Percentiles rank a stretch among this genome's conserved stretches.
phyloP scores from a whole-genome alignment of 345 rosid species.

The Melastoma malabathricum region DNA sequence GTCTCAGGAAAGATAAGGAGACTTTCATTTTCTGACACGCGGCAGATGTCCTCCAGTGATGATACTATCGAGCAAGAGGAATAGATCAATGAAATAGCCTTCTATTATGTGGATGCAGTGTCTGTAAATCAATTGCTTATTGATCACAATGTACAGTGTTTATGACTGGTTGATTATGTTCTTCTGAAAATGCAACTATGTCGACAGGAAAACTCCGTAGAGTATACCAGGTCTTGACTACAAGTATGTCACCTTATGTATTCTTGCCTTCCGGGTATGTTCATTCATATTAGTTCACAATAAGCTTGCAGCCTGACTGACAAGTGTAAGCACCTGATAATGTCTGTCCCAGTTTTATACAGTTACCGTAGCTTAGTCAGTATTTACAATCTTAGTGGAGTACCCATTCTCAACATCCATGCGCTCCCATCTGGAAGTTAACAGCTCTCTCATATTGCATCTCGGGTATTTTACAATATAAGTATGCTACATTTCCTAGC shows the following conservation, averaged over 20 bases:
- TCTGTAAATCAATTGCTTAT: slow-evolving; percentile 48
- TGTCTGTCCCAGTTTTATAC: no score
- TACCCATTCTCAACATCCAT: no score
- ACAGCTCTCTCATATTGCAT: no score
- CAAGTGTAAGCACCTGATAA: no score
- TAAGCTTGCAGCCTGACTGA: no score
- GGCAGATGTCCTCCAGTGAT: slow-evolving; percentile 67
- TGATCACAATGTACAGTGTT: slow-evolving; percentile 45
- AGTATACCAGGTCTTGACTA: slow-evolving; percentile 18
- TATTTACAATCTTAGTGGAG: no score
- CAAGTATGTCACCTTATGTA: slow-evolving; percentile 21
- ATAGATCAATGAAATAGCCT: slow-evolving; percentile 18
- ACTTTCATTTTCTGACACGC: slow-evolving; percentile 57
- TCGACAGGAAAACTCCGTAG: slow-evolving; percentile 15
- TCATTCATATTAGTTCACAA: no score
- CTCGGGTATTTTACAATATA: no score
- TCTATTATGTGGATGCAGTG: slow-evolving; percentile 14
- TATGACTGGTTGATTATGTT: slow-evolving; percentile 22
- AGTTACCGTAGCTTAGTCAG: no score
- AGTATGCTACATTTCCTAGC: no score
- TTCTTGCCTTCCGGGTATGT: no score
- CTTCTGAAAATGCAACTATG: slow-evolving; percentile 24
- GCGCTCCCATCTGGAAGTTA: no score
- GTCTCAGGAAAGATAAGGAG: slow-evolving; percentile 46
- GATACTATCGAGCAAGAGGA: slow-evolving; percentile 56